phyloP scores from a whole-genome alignment of 129 eudicot genomes.

The Artemisia annua region DNA sequence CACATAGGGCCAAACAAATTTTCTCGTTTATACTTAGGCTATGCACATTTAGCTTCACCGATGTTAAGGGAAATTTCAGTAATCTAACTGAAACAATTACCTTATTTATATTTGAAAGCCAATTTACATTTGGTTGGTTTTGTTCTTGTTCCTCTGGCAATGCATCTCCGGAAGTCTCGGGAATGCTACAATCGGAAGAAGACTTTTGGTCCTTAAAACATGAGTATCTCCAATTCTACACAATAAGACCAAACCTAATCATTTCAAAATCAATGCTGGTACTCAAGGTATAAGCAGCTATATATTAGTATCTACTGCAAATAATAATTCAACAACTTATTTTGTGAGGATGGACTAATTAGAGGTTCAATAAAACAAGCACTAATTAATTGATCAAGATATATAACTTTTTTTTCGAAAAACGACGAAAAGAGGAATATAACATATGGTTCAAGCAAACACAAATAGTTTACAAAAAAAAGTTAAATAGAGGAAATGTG shows the following conservation, averaged over 20 bases:
- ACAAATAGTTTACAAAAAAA: no score
- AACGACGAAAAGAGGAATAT: no score
- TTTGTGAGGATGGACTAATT: no score
- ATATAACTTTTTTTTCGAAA: no score
- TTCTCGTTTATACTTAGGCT: neutral
- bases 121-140: slow-evolving; percentile 31
- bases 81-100: slow-evolving; percentile 24
- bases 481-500: neutral
- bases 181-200: slow-evolving; percentile 21
- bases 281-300: neutral
- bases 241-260: slow-evolving; percentile 1
- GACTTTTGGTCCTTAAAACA: slow-evolving; percentile 50
- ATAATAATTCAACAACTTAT: no score
- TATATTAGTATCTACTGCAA: no score
- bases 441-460: no score
- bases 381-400: no score
- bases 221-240: slow-evolving; percentile 51
- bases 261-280: neutral
- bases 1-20: neutral
- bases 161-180: slow-evolving; percentile 28
- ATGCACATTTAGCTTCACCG: slow-evolving; percentile 6
- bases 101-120: slow-evolving; percentile 41
- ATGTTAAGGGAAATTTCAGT: neutral
- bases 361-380: no score
- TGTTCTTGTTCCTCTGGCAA: slow-evolving; percentile 38